Conservation (phyloP, 2,329 filamentous ascomycete genomes). For the Macrophomina phaseolina region DNA sequence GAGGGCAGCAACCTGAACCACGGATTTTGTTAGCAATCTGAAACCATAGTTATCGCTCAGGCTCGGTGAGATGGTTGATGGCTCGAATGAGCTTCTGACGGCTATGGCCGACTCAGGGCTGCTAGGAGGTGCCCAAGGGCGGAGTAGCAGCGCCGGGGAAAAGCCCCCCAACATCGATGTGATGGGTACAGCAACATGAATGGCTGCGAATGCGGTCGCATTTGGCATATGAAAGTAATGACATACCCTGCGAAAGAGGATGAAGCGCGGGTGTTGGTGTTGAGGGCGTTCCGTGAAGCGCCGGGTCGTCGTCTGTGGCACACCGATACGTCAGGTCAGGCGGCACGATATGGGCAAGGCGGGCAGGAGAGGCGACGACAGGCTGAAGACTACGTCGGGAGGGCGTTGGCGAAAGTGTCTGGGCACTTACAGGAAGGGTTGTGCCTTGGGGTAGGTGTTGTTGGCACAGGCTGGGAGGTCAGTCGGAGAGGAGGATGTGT, state of each 20-base stretch:
- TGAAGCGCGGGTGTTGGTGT: constrained; percentile 37
- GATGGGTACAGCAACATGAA: constrained; percentile 30
- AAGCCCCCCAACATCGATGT: constrained; percentile 29
- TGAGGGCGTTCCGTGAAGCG: constrained; percentile 44
- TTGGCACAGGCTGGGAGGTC: constrained; percentile 26
- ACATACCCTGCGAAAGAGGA: constrained; percentile 40
- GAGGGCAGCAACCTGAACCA: constrained; percentile 33
- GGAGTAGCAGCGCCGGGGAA: constrained; percentile 34
- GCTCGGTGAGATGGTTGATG: constrained; percentile 13
- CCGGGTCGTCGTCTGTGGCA: constrained; percentile 38
- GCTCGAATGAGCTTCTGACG: constrained; percentile 15
- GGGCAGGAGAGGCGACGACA: not conserved
- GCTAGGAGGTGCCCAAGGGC: constrained; percentile 39
- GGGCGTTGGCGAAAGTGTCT: constrained; percentile 19
- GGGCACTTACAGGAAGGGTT: constrained; percentile 3
- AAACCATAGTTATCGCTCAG: not conserved
- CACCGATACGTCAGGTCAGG: constrained; percentile 30
- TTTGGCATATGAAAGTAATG: constrained; percentile 35
- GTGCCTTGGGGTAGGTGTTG: constrained; percentile 12
- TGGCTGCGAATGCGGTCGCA: constrained; percentile 39
- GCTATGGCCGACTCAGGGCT: constrained; percentile 37
- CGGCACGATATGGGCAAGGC: constrained; percentile 18
- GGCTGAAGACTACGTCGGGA: not conserved
- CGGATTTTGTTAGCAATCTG: constrained; percentile 24
- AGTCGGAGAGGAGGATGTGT: constrained; percentile 28